Base-by-base conservation (phyloP, 768 basidiomycete species). In the Rubroboletus satanas region DNA sequence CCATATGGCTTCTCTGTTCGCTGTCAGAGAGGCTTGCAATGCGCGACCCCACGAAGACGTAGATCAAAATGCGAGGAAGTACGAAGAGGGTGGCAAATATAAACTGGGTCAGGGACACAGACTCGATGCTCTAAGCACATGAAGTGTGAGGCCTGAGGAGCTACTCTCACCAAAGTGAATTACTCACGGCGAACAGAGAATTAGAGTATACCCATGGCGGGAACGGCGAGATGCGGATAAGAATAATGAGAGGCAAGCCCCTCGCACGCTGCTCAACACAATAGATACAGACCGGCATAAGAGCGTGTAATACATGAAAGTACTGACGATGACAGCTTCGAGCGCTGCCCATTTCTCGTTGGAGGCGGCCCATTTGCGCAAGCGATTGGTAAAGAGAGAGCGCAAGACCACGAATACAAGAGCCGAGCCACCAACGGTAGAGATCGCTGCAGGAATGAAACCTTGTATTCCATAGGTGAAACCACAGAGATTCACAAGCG, bases 201-300 rank as follows among this genome's bases (percentile, higher is more conserved):
- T 91, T 93, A n/a, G 85, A 83, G 63, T 92, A 94, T 0, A 88
- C 87, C 88, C 90, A 93, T 3, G 92, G 90, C 44, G 90, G 90
- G 67, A 94, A 82, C 5, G 92, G 85, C 4, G 88, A 91, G 21
- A 90, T 68, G 14, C 91, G 84, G 56, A 93, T 86, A 45, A 94
- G 78, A 59, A 91, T 80, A 38, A 94, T 88, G 23, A 93, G 74
- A n/a, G 85, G 85, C 17, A 93, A 73, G 17, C 92, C 92, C 68
- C 87, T 89, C 15, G 83, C 81, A 55, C 74, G 76, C 88, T 90
- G 60, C 47, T 57, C 53, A 23, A 38, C 33, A 49, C 32, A 46
- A 46, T 38, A 45, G 52, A 37, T 49, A 54, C 36, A 15, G 49
- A 37, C 35, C 47, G 21, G 28, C 26, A 45, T 15, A 45, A 23